Evolutionary conservation across 2,329 filamentous ascomycete genomes (phyloP).

Genomic region (Paecilomyces dactylethromorphus): DNA sequence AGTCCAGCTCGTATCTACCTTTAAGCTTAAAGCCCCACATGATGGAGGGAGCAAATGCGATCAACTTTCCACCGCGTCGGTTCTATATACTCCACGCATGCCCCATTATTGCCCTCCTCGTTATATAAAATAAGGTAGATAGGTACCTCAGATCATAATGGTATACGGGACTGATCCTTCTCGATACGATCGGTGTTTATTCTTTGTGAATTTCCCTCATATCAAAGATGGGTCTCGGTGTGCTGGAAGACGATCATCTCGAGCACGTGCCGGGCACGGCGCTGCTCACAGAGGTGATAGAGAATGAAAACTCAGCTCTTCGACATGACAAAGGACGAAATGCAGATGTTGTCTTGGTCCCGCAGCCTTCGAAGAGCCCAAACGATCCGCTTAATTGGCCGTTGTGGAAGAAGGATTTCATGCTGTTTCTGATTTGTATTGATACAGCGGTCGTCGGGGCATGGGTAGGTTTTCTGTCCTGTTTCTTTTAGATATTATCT

Average conservation of each 20-base stretch:
- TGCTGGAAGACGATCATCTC: conserved; percentile 20
- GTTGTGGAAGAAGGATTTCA: conserved; percentile 33
- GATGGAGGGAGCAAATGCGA: neutral
- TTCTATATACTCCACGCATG: neutral
- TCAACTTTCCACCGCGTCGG: neutral
- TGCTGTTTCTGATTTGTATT: conserved; percentile 31
- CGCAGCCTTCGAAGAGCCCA: conserved; percentile 22
- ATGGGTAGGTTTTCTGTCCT: conserved; percentile 9
- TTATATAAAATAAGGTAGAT: neutral
- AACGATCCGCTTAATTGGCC: conserved; percentile 25
- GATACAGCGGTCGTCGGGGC: conserved; percentile 31
- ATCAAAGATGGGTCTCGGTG: conserved; percentile 20
- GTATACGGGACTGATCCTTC: neutral
- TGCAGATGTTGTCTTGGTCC: conserved; percentile 20
- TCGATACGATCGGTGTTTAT: neutral
- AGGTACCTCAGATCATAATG: neutral
- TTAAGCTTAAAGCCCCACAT: neutral
- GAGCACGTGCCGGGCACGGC: conserved; percentile 22
- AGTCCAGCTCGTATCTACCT: neutral
- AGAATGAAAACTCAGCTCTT: conserved; percentile 18
- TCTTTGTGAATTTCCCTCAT: neutral
- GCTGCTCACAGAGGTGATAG: conserved; percentile 6
- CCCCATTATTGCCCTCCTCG: neutral
- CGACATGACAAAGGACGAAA: conserved; percentile 21
- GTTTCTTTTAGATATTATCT: neutral